These are phyloP conservation scores for Eucalyptus coolabah DNA, from an alignment of 345 rosid genomes.

Conservation along the genomic window DNA sequence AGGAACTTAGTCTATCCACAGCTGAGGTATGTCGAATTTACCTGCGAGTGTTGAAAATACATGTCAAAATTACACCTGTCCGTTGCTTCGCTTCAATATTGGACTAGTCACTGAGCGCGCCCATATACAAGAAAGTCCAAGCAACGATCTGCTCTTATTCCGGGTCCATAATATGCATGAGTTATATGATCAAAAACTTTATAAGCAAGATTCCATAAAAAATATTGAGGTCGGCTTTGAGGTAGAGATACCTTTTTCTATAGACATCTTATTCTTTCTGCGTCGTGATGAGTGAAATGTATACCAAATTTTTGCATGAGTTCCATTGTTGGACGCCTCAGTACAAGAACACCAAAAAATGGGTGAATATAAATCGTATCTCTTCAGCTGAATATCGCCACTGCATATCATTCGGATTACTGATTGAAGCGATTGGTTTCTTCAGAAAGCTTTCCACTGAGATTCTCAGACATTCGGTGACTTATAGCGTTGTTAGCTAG, in stretches of 20 bases:
- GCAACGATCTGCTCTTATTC: neutral
- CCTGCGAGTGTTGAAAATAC: neutral
- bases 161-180: neutral
- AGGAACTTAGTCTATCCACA: constrained; percentile 51
- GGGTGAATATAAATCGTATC: neutral
- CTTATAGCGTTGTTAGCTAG: neutral
- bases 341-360: neutral
- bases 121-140: neutral
- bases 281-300: neutral
- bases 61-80: too few relatives aligned
- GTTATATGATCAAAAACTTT: neutral
- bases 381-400: neutral
- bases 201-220: neutral
- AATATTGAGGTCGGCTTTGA: neutral
- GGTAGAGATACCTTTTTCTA: neutral
- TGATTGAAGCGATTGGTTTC: neutral
- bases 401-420: neutral
- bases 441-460: neutral
- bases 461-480: neutral
- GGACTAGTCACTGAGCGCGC: neutral
- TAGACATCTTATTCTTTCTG: neutral
- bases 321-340: neutral
- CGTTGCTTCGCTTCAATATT: neutral
- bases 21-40: constrained; percentile 37
- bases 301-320: neutral